A percentile compares a stretch with the other conserved stretches of the same genome.
phyloP scores from a whole-genome alignment of 2,329 filamentous ascomycete species.

The Colletotrichum spinosum region DNA sequence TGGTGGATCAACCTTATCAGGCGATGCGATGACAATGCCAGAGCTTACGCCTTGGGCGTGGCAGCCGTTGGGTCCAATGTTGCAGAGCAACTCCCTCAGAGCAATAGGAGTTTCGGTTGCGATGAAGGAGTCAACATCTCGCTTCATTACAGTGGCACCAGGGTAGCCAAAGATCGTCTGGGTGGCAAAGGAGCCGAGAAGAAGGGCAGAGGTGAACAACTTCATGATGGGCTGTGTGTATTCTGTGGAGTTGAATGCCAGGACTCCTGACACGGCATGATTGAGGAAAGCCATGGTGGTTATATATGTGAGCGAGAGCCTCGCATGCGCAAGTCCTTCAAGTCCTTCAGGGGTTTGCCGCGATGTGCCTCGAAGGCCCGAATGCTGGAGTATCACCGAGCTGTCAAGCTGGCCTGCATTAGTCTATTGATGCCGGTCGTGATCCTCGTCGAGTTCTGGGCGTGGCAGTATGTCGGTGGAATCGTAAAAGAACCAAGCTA shows the following conservation, averaged over 20 bases:
- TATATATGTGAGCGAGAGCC: slow-evolving; percentile 23
- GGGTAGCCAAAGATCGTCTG: slow-evolving; percentile 64
- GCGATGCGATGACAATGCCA: slow-evolving; percentile 69
- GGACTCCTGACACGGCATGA: slow-evolving; percentile 25
- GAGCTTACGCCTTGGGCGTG: slow-evolving; percentile 58
- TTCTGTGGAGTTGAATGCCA: slow-evolving; percentile 33
- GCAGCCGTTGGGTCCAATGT: slow-evolving; percentile 68
- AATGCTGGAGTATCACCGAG: slow-evolving; percentile 35
- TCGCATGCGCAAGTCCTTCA: background rate
- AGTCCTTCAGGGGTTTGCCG: slow-evolving; percentile 1
- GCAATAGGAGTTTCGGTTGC: slow-evolving; percentile 63
- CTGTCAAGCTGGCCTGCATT: slow-evolving; percentile 31
- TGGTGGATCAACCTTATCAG: slow-evolving; percentile 64
- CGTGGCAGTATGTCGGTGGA: slow-evolving; percentile 21
- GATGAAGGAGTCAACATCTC: slow-evolving; percentile 65
- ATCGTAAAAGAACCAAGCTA: background rate
- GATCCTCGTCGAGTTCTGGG: slow-evolving; percentile 6
- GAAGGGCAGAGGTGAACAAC: slow-evolving; percentile 59
- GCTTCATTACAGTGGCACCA: slow-evolving; percentile 55
- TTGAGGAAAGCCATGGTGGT: slow-evolving; percentile 34
- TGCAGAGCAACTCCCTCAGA: slow-evolving; percentile 64
- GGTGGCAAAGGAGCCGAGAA: slow-evolving; percentile 63
- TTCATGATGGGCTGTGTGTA: slow-evolving; percentile 59
- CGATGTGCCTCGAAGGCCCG: slow-evolving; percentile 36
- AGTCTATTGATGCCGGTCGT: slow-evolving; percentile 17